Evolutionary conservation across 2,329 filamentous ascomycete genomes (phyloP).

Genomic region (Colletotrichum scovillei): DNA sequence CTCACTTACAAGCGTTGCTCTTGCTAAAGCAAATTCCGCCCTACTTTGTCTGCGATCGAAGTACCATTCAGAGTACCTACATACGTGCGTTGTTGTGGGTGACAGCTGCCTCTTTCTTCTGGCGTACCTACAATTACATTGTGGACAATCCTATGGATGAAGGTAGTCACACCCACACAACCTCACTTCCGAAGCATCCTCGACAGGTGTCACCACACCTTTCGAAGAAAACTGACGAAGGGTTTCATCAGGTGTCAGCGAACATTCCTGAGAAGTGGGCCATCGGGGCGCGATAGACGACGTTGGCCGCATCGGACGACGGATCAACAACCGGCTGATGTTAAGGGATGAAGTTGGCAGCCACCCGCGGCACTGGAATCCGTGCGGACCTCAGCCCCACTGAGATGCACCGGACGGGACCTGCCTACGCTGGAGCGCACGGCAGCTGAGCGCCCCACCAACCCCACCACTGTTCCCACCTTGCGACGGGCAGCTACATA

Average conservation of each 20-base stretch:
- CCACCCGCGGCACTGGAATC: constrained; percentile 6
- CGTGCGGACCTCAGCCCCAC: constrained; percentile 16
- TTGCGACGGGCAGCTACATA: not conserved
- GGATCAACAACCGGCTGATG: constrained; percentile 17
- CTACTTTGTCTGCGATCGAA: not conserved
- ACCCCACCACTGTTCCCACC: not conserved
- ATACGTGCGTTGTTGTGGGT: not conserved
- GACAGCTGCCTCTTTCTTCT: not conserved
- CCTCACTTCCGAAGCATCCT: not conserved
- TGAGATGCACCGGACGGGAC: not conserved
- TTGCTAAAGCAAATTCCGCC: not conserved
- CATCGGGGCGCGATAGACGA: constrained; percentile 1
- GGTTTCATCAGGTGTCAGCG: constrained; percentile 1
- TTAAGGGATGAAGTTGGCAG: constrained; percentile 29
- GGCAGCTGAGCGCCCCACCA: constrained; percentile 1
- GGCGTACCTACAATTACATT: not conserved
- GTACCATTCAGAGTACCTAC: not conserved
- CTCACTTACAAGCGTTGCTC: not conserved
- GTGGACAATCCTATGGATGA: not conserved
- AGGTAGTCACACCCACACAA: not conserved
- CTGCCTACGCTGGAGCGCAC: not conserved
- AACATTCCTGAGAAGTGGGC: constrained; percentile 10
- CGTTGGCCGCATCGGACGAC: constrained; percentile 6
- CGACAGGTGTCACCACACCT: not conserved
- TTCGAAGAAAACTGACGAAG: not conserved